Percentiles rank a stretch among this genome's conserved stretches.
These are phyloP conservation scores for Candida hispaniensis DNA, from an alignment of 805 yeast genomes.

Conservation along the genomic window DNA sequence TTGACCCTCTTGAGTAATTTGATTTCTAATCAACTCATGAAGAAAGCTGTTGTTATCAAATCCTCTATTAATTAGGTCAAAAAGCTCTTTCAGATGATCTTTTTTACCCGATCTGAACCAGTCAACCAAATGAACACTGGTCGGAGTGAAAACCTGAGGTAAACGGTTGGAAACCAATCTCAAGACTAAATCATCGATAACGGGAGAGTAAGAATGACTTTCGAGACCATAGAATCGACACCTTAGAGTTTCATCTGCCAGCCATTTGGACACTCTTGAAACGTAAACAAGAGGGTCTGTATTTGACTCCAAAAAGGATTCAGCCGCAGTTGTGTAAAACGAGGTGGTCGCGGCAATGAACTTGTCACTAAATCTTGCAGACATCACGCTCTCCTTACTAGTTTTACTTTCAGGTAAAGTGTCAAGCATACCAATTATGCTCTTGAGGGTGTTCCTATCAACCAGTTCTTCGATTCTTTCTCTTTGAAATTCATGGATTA, in stretches of 20 bases:
- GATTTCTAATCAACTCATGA: slow-evolving; percentile 37
- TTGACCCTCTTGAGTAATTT: slow-evolving; percentile 40
- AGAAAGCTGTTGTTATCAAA: slow-evolving; percentile 44
- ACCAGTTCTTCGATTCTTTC: slow-evolving; percentile 48
- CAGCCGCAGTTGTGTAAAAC: slow-evolving; percentile 43
- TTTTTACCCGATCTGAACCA: slow-evolving; percentile 44
- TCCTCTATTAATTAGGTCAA: slow-evolving; percentile 41
- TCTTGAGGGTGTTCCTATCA: slow-evolving; percentile 48
- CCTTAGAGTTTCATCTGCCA: slow-evolving; percentile 53
- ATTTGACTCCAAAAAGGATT: slow-evolving; percentile 33
- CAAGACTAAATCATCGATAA: slow-evolving; percentile 42
- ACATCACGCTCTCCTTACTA: slow-evolving; percentile 47
- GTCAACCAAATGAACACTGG: slow-evolving; percentile 44
- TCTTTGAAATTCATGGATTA: slow-evolving; percentile 46
- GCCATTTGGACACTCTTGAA: slow-evolving; percentile 39
- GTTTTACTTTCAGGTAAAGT: slow-evolving; percentile 31
- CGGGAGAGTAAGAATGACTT: slow-evolving; percentile 39
- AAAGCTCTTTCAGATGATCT: slow-evolving; percentile 38
- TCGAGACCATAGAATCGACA: slow-evolving; percentile 42
- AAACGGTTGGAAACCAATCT: slow-evolving; percentile 45
- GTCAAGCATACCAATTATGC: slow-evolving; percentile 62
- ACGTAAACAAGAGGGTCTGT: slow-evolving; percentile 48
- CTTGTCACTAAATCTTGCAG: slow-evolving; percentile 53
- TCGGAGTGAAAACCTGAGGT: slow-evolving; percentile 42
- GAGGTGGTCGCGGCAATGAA: slow-evolving; percentile 44